phyloP scores from a whole-genome alignment of 140 eudicot genomes.

The Senecio squalidus region DNA sequence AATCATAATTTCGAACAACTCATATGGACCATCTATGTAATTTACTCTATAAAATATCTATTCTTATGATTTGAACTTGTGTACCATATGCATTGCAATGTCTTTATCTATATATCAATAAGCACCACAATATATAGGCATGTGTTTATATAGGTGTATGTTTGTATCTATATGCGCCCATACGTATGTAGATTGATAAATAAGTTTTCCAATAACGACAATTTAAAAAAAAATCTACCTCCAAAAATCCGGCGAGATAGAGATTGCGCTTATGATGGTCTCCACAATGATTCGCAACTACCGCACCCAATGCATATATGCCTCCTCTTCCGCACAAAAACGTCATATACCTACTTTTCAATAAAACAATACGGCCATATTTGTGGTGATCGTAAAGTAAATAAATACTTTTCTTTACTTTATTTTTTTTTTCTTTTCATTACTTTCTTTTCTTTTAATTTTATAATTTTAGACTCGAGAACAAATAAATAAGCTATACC shows the following conservation, averaged over 20 bases:
- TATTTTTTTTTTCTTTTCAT: too few relatives aligned
- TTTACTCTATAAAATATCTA: conserved; percentile 6
- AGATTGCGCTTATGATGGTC: conserved; percentile 47
- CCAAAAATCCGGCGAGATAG: conserved; percentile 50
- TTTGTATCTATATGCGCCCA: too few relatives aligned
- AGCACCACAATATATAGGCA: background rate
- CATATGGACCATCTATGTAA: conserved; percentile 11
- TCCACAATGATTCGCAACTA: conserved; percentile 50
- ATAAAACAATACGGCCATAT: too few relatives aligned
- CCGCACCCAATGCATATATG: conserved; percentile 74
- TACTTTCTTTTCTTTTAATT: too few relatives aligned
- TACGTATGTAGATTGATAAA: background rate
- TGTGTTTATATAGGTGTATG: conserved; percentile 1
- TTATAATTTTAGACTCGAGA: too few relatives aligned
- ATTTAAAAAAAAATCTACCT: conserved; percentile 34
- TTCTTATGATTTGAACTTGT: conserved; percentile 1
- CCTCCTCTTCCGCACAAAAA: conserved; percentile 91
- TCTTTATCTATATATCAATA: conserved; percentile 6
- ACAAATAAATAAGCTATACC: too few relatives aligned
- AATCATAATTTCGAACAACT: too few relatives aligned
- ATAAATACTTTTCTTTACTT: too few relatives aligned
- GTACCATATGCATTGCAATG: background rate
- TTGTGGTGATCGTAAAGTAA: too few relatives aligned
- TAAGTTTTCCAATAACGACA: background rate
- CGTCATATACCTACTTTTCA: conserved; percentile 63